phyloP scores from a whole-genome alignment of 1,284 basidiomycete genomes.

The Taiwanofungus camphoratus region DNA sequence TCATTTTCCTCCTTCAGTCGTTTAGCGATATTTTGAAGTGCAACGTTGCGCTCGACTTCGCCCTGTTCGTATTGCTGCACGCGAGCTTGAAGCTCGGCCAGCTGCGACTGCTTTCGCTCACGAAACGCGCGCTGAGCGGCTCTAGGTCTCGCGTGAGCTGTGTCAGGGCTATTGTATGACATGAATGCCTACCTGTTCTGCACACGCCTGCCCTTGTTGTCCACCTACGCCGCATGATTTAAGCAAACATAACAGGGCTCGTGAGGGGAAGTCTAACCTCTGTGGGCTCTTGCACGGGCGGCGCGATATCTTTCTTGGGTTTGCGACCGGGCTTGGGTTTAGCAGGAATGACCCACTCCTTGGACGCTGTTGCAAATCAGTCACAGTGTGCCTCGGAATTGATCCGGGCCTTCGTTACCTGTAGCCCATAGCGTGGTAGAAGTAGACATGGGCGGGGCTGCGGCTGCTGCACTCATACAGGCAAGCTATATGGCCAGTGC shows the following conservation, averaged over 20 bases:
- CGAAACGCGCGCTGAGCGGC: conserved; percentile 89
- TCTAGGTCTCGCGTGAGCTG: conserved; percentile 36
- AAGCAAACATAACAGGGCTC: conserved; percentile 15
- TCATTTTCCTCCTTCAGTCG: conserved; percentile 87
- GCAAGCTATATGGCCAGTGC: too few relatives aligned
- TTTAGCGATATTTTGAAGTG: conserved; percentile 80
- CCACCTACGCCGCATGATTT: conserved; percentile 28
- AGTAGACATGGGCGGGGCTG: conserved; percentile 17
- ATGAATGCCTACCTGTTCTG: conserved; percentile 60
- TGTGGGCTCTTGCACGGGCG: conserved; percentile 33
- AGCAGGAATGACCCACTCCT: conserved; percentile 87
- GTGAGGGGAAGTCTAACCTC: conserved; percentile 34
- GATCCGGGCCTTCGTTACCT: conserved; percentile 24
- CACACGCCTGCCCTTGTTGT: conserved; percentile 60
- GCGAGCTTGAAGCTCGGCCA: conserved; percentile 85
- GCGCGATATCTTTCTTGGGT: conserved; percentile 65
- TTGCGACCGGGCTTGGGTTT: conserved; percentile 88
- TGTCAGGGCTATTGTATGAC: neutral
- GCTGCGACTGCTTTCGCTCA: conserved; percentile 85
- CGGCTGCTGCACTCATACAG: conserved; percentile 20
- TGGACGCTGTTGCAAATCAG: conserved; percentile 52
- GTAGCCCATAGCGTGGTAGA: conserved; percentile 40
- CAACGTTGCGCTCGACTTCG: conserved; percentile 85
- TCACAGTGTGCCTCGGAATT: conserved; percentile 1
- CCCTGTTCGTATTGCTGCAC: conserved; percentile 85